phyloP scores from a whole-genome alignment of 345 rosid species.

The Salix koriyanagi region DNA sequence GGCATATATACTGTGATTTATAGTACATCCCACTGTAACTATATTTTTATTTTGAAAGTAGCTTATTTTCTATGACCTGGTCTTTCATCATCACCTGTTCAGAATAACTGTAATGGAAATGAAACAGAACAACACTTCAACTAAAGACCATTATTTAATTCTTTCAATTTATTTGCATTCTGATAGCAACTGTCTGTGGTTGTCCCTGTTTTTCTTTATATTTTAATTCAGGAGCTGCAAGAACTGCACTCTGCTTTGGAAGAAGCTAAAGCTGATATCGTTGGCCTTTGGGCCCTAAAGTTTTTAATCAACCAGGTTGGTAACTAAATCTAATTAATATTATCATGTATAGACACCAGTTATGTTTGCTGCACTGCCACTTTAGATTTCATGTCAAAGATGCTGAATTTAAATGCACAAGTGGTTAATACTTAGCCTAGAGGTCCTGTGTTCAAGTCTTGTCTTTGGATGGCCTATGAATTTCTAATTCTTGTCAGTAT shows the following conservation, averaged over 20 bases:
- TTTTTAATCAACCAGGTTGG: constrained; percentile 66
- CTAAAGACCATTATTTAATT: background rate
- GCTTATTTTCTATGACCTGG: background rate
- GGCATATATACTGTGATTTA: too few relatives aligned
- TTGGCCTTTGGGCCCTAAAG: constrained; percentile 93
- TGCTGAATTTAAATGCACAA: background rate
- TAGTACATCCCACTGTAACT: too few relatives aligned
- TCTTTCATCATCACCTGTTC: background rate
- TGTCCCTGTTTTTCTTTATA: background rate
- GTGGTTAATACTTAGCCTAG: too few relatives aligned
- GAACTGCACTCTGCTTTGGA: constrained; percentile 86
- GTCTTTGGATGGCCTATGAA: too few relatives aligned
- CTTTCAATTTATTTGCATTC: background rate
- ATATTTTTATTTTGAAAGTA: background rate
- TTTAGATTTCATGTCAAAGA: background rate
- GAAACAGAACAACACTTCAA: background rate
- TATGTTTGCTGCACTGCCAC: background rate
- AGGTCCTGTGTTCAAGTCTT: too few relatives aligned
- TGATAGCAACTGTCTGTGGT: background rate
- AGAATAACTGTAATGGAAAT: background rate
- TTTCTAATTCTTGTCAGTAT: too few relatives aligned
- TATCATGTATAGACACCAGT: too few relatives aligned
- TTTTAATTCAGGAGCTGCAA: constrained; percentile 67
- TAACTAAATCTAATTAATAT: constrained; percentile 1
- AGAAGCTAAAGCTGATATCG: constrained; percentile 97